Evolutionary conservation across 2,329 filamentous ascomycete genomes (phyloP).

Genomic region (Colletotrichum viniferum): DNA sequence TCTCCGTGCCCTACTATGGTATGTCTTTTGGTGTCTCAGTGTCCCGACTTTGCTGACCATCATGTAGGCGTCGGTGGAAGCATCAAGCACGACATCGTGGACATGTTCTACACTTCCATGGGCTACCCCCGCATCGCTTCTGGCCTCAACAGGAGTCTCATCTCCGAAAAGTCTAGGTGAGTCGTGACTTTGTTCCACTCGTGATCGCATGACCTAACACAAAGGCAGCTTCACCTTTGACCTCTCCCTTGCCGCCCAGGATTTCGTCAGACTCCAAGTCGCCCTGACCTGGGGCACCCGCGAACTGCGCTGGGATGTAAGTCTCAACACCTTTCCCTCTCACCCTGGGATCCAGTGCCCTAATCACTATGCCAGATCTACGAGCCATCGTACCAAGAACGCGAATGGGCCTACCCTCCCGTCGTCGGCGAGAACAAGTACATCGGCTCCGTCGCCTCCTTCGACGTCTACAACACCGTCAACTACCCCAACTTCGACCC

Average conservation of each 20-base stretch:
- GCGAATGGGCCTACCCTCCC: constrained; percentile 46
- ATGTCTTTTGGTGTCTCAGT: not conserved
- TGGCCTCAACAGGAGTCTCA: not conserved
- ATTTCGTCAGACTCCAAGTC: constrained; percentile 28
- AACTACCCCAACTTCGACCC: constrained; percentile 33
- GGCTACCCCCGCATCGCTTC: constrained; percentile 9
- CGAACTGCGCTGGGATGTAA: constrained; percentile 31
- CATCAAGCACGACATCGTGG: constrained; percentile 9
- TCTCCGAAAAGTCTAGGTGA: constrained; percentile 7
- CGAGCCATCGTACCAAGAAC: constrained; percentile 39
- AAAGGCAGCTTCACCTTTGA: constrained; percentile 24
- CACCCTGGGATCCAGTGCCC: not conserved
- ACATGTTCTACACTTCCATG: constrained; percentile 6
- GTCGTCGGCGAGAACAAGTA: constrained; percentile 40
- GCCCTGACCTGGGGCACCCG: constrained; percentile 28
- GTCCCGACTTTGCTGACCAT: not conserved
- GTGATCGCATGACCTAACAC: not conserved
- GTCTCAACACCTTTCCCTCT: not conserved
- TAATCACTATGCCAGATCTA: constrained; percentile 33
- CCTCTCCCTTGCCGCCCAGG: constrained; percentile 25
- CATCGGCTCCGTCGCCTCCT: constrained; percentile 45
- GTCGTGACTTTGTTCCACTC: not conserved
- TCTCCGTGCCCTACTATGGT: constrained; percentile 38
- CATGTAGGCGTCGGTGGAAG: constrained; percentile 4
- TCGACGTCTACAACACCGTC: constrained; percentile 10